Percentiles rank a stretch among this genome's conserved stretches.
Evolutionary conservation across 805 yeast species (phyloP).

Genomic region (Ogataea haglerorum): DNA sequence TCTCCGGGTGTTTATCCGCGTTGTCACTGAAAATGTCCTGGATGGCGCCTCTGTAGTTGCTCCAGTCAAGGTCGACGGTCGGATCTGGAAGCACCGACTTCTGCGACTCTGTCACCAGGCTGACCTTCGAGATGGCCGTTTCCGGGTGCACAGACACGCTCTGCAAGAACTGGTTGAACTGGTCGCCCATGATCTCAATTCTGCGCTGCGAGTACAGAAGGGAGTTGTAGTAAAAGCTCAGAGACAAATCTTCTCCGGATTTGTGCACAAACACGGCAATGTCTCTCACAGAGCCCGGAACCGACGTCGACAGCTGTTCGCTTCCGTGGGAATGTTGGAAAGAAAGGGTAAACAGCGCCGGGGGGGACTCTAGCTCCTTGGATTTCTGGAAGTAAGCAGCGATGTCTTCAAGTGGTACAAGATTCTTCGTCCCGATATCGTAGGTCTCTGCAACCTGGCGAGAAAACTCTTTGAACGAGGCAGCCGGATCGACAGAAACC

Average conservation of each 20-base stretch:
- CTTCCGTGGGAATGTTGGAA: conserved; percentile 44
- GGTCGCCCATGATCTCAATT: conserved; percentile 67
- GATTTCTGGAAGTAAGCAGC: conserved; percentile 46
- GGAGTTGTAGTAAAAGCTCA: conserved; percentile 66
- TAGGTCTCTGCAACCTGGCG: conserved; percentile 43
- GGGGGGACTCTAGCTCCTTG: conserved; percentile 53
- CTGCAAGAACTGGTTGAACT: conserved; percentile 53
- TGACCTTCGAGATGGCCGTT: conserved; percentile 52
- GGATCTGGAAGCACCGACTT: conserved; percentile 75
- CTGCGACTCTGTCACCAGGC: conserved; percentile 69
- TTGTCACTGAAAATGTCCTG: conserved; percentile 92
- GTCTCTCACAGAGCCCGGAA: conserved; percentile 59
- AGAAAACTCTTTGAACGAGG: conserved; percentile 53
- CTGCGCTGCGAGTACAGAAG: conserved; percentile 70
- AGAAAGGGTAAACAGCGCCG: conserved; percentile 60
- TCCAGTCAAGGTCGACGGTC: conserved; percentile 82
- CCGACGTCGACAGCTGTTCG: conserved; percentile 44
- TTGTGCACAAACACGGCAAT: conserved; percentile 50
- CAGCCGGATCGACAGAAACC: conserved; percentile 51
- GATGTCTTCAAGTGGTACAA: conserved; percentile 54
- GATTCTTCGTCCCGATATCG: conserved; percentile 28
- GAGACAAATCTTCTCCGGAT: conserved; percentile 23
- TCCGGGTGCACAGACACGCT: conserved; percentile 37
- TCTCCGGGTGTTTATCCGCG: conserved; percentile 79
- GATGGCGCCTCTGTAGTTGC: conserved; percentile 88